Base-by-base conservation (phyloP, 1,139 yeast genomes). In the Scheffersomyces titani region DNA sequence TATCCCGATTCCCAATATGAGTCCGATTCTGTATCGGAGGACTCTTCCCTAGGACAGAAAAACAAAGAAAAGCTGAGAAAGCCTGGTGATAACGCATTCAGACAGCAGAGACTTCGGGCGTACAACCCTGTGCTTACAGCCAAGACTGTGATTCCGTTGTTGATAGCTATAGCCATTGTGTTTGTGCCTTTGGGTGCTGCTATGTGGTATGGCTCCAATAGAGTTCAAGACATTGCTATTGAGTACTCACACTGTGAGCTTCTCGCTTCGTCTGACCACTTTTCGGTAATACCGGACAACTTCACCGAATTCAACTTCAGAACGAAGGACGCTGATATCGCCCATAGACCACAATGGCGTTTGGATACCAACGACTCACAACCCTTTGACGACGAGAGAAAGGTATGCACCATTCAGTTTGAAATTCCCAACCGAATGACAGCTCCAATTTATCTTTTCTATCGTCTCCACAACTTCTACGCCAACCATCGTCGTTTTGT, bases 401-500 rank as follows among this genome's bases (percentile, higher is more conserved):
- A 80, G 49, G 84, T 88, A n/a, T 93, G 98, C 71, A 78, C 83
- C 57, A 73, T 94, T 55, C 92, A 90, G 71, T 93, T 94, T 69
- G 82, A 86, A 54, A 81, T 90, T n/a, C 96, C 97, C 22, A 77
- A 84, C 53, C 85, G 83, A 50, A 78, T 94, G 71, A 87, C 88
- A 50, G 86, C 89, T 1, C 96, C 97, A 3, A 84, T 93, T 48
- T 92, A 83, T 67, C 74, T 92, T 62, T 92, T 88, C 71, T 94
- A 94, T 79, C 82, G 91, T 64, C 75, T 94, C 64, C 87, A 92
- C 60, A 87, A 89, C 63, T 94, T 94, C 72, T 86, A 89, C 72
- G 96, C 96, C 55, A 94, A 94, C 75, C 99, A 94, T 74, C 88
- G 99, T 71, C 86, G 98, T 67, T 94, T 84, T 72, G 99, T 90